Base-by-base conservation (phyloP, 2,329 filamentous ascomycete genomes). In the Epichloe scottii region DNA sequence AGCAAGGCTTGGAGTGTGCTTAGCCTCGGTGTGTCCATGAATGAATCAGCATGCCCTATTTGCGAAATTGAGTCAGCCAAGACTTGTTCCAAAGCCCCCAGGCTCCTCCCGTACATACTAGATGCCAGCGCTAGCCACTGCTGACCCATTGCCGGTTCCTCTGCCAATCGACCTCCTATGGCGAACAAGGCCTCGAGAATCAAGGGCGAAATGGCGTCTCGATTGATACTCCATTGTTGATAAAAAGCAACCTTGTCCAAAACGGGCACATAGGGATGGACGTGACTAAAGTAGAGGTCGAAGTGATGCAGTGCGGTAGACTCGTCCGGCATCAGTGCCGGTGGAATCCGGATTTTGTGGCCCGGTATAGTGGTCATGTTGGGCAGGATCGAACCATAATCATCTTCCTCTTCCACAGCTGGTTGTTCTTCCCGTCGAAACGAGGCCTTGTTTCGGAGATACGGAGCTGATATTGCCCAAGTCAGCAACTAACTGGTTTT, bases 101-200 rank as follows among this genome's bases (percentile, higher is more conserved):
- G 39, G 3, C 35, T 38, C 41, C 23, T 15, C 14, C 23, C 5
- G 6, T 39, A 55, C 75, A 58, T 72, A 93, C 88, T 85, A 30
- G 87, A 86, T 52, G 89, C 90, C 55, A 97, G 76, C 33, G 89
- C 89, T 46, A 97, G 79, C 93, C 93, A 97, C 66, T 93, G 89
- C 57, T 90, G 86, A 11, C 89, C 89, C 66, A 93, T 83, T 0
- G 85, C 78, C 4, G 87, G 84, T 57, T 94, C 87, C 56, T 93
- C 89, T 1, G 89, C 83, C 55, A 95, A 76, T 38, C 89, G 79
- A 8, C 87, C 87, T 4, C 89, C 85, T 63, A 94, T 93, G 12
- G 91, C 89, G 66, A 97, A 95, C 17, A 97, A 82, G 6, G 88
- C 88, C 66, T 96, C 91, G 1, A 97, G 72, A 51, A 97, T 77